phyloP scores from a whole-genome alignment of 192 early-diverging fungal species.

The Rhizophagus prolifer region DNA sequence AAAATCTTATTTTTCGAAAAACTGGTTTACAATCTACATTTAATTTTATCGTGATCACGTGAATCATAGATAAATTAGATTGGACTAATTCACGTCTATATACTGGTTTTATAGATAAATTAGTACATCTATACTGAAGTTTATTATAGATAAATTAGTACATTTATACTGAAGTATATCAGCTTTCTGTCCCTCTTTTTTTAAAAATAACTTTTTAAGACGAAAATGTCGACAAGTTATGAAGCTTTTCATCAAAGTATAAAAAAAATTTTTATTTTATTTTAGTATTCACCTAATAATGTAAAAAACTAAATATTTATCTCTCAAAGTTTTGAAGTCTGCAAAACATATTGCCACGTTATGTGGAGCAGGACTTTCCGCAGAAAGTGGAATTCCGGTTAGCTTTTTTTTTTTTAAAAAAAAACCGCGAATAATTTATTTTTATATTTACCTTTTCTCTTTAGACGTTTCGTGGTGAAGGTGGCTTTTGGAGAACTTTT shows the following conservation, averaged over 20 bases:
- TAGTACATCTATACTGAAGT: no score
- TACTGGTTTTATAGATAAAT: no score
- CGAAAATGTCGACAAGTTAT: not conserved
- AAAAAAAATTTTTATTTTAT: not conserved
- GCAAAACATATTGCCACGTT: constrained; percentile 23
- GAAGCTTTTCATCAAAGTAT: not conserved
- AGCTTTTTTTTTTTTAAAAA: not conserved
- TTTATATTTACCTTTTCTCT: not conserved
- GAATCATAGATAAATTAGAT: no score
- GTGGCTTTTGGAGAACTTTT: constrained; percentile 16
- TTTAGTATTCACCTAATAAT: not conserved
- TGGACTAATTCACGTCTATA: no score
- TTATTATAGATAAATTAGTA: no score
- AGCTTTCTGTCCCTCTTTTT: no score
- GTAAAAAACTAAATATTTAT: not conserved
- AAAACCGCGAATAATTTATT: not conserved
- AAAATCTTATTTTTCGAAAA: no score
- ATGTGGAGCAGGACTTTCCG: constrained; percentile 24
- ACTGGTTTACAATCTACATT: not conserved
- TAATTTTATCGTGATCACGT: not conserved
- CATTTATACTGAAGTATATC: no score
- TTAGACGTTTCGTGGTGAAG: constrained; percentile 29
- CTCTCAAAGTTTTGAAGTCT: not conserved
- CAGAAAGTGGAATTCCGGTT: constrained; percentile 27
- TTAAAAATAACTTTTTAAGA: no score